Evolutionary conservation across 73 alveolate species (phyloP).

Genomic region (Paramecium primaurelia): DNA sequence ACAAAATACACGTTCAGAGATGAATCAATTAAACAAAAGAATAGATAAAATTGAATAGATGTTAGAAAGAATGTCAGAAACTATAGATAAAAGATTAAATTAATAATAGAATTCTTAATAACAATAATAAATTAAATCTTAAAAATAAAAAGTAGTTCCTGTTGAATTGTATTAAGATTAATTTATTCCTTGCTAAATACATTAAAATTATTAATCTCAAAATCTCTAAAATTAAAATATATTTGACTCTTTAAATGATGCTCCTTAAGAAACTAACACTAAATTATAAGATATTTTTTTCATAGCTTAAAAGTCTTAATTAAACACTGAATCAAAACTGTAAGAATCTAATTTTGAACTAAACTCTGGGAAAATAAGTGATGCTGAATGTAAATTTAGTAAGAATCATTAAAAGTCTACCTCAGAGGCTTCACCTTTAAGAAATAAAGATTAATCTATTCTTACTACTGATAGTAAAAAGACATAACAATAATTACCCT

Average conservation of each 20-base stretch:
- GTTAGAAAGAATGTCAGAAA: not conserved
- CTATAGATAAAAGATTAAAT: not conserved
- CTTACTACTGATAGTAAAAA: not conserved
- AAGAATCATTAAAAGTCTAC: not conserved
- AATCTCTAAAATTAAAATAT: not conserved
- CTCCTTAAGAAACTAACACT: not conserved
- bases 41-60: not conserved
- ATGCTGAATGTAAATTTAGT: not conserved
- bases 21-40: not conserved
- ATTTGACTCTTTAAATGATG: not conserved
- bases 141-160: not conserved
- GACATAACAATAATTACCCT: not conserved
- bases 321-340: not conserved
- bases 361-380: not conserved
- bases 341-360: not conserved
- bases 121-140: not conserved
- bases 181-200: not conserved
- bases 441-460: not conserved
- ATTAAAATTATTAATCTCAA: not conserved
- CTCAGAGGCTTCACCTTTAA: not conserved
- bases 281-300: not conserved
- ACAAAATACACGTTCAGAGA: not conserved
- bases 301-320: not conserved
- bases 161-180: not conserved
- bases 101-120: not conserved